These are phyloP conservation scores for Laburnicola sp. DNA, from an alignment of 2,329 filamentous ascomycete species.

Conservation along the genomic window DNA sequence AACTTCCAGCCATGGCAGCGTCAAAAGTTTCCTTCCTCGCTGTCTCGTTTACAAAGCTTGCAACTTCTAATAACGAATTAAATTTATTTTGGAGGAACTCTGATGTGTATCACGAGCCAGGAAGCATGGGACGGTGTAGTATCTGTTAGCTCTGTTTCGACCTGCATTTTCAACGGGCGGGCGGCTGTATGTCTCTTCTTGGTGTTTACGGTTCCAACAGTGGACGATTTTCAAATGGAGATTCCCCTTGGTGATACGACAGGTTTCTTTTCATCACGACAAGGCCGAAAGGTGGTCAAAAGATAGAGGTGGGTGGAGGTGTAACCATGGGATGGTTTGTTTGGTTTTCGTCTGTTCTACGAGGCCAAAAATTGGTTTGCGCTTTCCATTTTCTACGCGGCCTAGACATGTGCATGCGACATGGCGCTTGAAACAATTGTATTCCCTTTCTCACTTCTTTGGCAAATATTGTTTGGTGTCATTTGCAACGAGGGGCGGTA, in stretches of 20 bases:
- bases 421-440: constrained; percentile 36
- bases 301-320: constrained; percentile 10
- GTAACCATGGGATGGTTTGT: constrained; percentile 4
- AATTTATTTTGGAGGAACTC: constrained; percentile 26
- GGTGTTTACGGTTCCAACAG: constrained; percentile 31
- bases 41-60: constrained; percentile 15
- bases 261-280: constrained; percentile 10
- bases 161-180: constrained; percentile 45
- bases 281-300: constrained; percentile 9
- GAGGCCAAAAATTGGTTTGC: constrained; percentile 15
- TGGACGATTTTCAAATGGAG: constrained; percentile 20
- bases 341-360: neutral
- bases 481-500: constrained; percentile 2
- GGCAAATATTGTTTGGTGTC: neutral
- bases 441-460: constrained; percentile 9
- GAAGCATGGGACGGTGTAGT: constrained; percentile 32
- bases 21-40: constrained; percentile 16
- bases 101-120: constrained; percentile 20
- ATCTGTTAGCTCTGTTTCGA: constrained; percentile 34
- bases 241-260: constrained; percentile 16
- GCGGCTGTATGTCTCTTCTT: constrained; percentile 44
- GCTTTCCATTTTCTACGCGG: constrained; percentile 14
- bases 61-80: constrained; percentile 32
- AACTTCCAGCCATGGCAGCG: constrained; percentile 26
- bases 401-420: constrained; percentile 34